Evolutionary conservation across 495 filamentous ascomycete species (phyloP).

Genomic region (Margaritispora aquatica): DNA sequence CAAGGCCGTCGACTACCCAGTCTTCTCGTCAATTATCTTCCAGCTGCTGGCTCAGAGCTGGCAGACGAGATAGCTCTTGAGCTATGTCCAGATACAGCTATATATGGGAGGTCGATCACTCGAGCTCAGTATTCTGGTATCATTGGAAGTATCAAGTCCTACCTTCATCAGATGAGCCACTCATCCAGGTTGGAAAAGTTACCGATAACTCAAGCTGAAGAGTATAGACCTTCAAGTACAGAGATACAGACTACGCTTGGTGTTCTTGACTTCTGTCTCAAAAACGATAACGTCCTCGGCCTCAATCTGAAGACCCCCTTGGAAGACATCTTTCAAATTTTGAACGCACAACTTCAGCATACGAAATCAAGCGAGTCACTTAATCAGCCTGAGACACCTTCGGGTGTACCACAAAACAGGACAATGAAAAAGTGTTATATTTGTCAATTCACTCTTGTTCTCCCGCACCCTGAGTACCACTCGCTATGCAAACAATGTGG

Average conservation of each 20-base stretch:
- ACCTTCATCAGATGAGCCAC: constrained; percentile 18
- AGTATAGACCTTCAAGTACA: constrained; percentile 17
- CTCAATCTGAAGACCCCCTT: constrained; percentile 21
- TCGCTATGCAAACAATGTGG: constrained; percentile 37
- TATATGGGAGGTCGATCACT: not conserved
- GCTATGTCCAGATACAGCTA: constrained; percentile 19
- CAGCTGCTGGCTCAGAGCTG: constrained; percentile 3
- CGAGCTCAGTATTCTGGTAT: constrained; percentile 25
- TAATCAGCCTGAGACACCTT: not conserved
- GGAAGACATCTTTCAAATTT: constrained; percentile 16
- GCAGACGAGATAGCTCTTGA: constrained; percentile 22
- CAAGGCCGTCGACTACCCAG: constrained; percentile 21
- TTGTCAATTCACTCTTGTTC: constrained; percentile 28
- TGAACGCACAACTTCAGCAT: constrained; percentile 15
- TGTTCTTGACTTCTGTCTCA: constrained; percentile 25
- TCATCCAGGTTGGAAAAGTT: not conserved
- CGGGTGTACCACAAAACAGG: not conserved
- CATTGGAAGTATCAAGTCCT: constrained; percentile 27
- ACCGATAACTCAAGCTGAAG: not conserved
- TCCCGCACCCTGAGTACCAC: constrained; percentile 28
- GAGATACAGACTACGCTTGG: constrained; percentile 27
- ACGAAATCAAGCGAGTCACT: too few relatives aligned
- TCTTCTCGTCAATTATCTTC: constrained; percentile 22
- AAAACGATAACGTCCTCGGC: constrained; percentile 5
- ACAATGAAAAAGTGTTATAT: constrained; percentile 34